Conservation (phyloP, 2,329 filamentous ascomycete genomes). For the Grosmannia penicillata region DNA sequence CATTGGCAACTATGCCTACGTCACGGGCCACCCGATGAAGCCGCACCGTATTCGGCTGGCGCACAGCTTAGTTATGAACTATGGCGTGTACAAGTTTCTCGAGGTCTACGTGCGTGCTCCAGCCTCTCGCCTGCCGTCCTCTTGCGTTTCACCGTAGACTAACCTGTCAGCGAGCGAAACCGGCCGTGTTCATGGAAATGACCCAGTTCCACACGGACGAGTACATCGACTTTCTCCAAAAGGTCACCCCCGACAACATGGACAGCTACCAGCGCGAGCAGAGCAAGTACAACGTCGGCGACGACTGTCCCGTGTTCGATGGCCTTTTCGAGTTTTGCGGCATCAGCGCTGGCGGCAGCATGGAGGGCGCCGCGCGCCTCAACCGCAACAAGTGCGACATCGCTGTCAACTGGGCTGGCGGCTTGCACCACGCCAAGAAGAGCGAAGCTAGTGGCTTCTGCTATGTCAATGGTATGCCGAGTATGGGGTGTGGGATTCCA, state of each 20-base stretch:
- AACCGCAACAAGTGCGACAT: constrained; percentile 90
- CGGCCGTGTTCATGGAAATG: constrained; percentile 79
- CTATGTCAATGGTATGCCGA: constrained; percentile 68
- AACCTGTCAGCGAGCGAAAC: constrained; percentile 56
- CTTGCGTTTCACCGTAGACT: constrained; percentile 5
- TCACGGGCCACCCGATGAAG: constrained; percentile 96
- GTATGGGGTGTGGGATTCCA: not conserved
- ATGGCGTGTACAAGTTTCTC: constrained; percentile 92
- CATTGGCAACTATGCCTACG: constrained; percentile 96
- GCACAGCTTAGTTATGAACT: constrained; percentile 91
- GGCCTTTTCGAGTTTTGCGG: constrained; percentile 95
- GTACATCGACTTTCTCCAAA: constrained; percentile 88
- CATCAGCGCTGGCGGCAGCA: constrained; percentile 83
- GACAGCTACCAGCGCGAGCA: constrained; percentile 85
- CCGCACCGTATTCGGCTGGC: constrained; percentile 90
- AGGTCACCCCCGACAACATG: constrained; percentile 98
- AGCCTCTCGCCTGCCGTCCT: constrained; percentile 21
- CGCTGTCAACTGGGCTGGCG: constrained; percentile 95
- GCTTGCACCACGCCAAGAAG: constrained; percentile 95
- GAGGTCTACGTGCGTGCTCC: constrained; percentile 69
- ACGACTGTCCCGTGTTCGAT: constrained; percentile 95
- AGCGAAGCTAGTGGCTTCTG: constrained; percentile 93
- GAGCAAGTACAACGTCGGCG: constrained; percentile 84
- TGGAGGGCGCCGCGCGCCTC: constrained; percentile 83
- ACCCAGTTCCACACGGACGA: constrained; percentile 88